phyloP scores from a whole-genome alignment of 192 early-diverging fungal genomes.

The Phycomyces nitens region DNA sequence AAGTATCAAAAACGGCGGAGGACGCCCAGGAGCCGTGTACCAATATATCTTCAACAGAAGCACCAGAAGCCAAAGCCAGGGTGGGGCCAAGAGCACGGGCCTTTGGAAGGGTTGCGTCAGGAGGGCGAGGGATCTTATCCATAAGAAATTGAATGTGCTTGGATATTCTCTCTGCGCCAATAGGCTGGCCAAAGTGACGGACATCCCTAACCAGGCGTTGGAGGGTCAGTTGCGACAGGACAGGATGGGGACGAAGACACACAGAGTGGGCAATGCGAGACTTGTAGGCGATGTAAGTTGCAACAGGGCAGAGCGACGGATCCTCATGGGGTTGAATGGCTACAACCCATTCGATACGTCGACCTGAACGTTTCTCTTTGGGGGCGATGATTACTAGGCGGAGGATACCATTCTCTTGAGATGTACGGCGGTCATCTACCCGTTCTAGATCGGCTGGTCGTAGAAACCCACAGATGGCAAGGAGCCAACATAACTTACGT shows the following conservation, averaged over 20 bases:
- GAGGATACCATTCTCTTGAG: accelerated
- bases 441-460: not conserved
- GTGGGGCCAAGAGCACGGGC: not conserved
- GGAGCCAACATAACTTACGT: not conserved
- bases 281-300: not conserved
- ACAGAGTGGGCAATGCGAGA: not conserved
- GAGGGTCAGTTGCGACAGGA: not conserved
- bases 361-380: not conserved
- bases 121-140: not conserved
- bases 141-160: constrained; percentile 2
- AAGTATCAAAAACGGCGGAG: not conserved
- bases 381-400: not conserved
- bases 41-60: not conserved
- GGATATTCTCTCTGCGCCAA: not conserved
- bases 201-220: not conserved
- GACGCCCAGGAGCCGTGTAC: constrained; percentile 2
- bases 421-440: not conserved
- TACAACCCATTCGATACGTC: not conserved
- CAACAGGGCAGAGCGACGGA: not conserved
- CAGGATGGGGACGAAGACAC: not conserved
- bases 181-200: not conserved
- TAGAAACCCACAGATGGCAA: not conserved
- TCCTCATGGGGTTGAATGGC: not conserved
- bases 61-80: not conserved
- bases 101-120: not conserved